Evolutionary conservation across 148 eudicot species (phyloP).

Genomic region (Camellia japonica): DNA sequence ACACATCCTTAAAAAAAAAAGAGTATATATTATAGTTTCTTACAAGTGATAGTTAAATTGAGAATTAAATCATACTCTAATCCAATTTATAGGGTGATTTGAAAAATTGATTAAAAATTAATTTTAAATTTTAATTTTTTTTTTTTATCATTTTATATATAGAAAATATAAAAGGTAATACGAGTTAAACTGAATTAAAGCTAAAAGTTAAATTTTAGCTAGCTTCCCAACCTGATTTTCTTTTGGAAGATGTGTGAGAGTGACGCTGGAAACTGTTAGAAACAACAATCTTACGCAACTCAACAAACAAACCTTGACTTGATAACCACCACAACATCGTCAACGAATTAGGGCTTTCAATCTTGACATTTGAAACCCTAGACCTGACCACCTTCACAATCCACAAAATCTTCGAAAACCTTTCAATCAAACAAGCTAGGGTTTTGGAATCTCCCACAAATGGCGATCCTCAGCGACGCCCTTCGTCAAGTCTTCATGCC

Average conservation of each 20-base stretch:
- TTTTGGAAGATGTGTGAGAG: no score
- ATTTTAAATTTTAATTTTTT: no score
- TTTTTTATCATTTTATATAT: no score
- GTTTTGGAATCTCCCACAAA: neutral
- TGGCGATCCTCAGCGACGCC: constrained; percentile 56
- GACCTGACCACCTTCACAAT: neutral
- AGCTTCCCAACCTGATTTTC: neutral
- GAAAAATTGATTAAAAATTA: no score
- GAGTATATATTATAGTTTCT: no score
- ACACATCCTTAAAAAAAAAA: neutral
- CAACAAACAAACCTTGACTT: no score
- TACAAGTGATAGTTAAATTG: neutral
- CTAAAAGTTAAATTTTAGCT: no score
- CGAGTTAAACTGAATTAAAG: no score
- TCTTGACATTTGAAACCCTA: constrained; percentile 1
- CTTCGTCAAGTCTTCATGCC: constrained; percentile 97
- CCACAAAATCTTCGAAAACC: neutral
- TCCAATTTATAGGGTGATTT: neutral
- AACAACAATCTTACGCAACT: no score
- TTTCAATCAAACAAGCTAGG: neutral
- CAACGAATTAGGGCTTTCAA: neutral
- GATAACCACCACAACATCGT: neutral
- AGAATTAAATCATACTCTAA: neutral
- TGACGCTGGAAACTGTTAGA: no score
- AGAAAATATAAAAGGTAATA: no score